Evolutionary conservation across 192 early-diverging fungal species (phyloP), one percentile per base, ranked within the genome.

Genomic region (Podila minutissima): DNA sequence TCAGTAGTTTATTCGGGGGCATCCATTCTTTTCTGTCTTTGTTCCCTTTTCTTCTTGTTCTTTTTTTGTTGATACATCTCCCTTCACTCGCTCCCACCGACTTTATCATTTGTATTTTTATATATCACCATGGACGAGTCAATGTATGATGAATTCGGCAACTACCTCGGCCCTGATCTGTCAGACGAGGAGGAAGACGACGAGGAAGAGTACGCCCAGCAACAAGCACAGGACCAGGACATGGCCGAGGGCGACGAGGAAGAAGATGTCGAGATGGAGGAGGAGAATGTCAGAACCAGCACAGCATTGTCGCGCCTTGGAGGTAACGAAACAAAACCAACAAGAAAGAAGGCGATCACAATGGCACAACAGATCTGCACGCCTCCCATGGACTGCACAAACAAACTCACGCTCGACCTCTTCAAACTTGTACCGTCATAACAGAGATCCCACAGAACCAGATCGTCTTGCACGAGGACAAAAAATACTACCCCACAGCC

Each of bases 151-250:
- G 95, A 96, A 83, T 96, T 95, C 86, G 97, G 98, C 68, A 99
- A 99, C 89, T 99, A 99, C 87, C 94, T 99, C 84, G 98, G 98
- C 22, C 95, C 97, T 41, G 97, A 98, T 66, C 86, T 98, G 38
- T 93, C 92, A 29, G 90, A 92, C 57, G 89, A 90, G 22, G 91
- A 90, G 22, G 87, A 90, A 37, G 88, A 88, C 29, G 82, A 78
- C 38, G 87, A 90, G 37, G 72, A 84, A 51, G 82, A 89, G 61
- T 66, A 64, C 28, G 66, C 72, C 32, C 61, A 62, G 24, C 77
- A 62, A 29, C 77, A 79, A 37, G 60, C 67, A 31, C 84, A 76
- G 32, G 74, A 86, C 28, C 66, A 72, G 32, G 67, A 68, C 13
- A 70, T 66, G 24, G 66, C 59, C 50, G 32, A 41, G 20, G 66